Base-by-base conservation (phyloP, 192 early-diverging fungal species). In the Dissophora globulifera region DNA sequence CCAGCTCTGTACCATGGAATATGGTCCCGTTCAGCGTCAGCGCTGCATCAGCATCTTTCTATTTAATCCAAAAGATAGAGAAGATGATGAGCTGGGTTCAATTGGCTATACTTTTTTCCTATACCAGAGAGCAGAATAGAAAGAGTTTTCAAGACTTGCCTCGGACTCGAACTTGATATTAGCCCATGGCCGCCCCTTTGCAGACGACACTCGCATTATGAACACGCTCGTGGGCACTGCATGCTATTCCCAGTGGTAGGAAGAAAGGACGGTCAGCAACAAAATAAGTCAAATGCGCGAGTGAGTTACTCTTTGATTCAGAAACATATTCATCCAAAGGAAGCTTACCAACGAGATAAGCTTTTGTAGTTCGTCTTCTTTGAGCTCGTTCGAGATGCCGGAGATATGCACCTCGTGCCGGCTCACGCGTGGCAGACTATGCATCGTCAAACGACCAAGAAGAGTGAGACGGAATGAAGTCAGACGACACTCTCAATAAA, bases 101-200 rank as follows among this genome's bases (percentile, higher is more conserved):
- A 29, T 19, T 25, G 16, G n/a, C 19, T 17, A 42, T 30, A 22
- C n/a, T n/a, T n/a, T n/a, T n/a, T n/a, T n/a, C n/a, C n/a, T n/a
- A n/a, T n/a, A n/a, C n/a, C n/a, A n/a, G n/a, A n/a, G n/a, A n/a
- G 25, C 46, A 47, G 46, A 13, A 20, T 13, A 20, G 35, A 38
- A 13, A 9, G 35, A 6, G 13, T 38, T 13, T 6, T 38, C 35
- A 4, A 16, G n/a, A 19, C 6, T 45, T 50, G 58, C 69, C 62
- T 75, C 71, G 4, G 50, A 27, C 2, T 59, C 56, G 48, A 75
- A 75, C 41, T 75, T 75, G 62, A 75, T 12, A 33, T 66, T 66
- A 3, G 71, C 71, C 71, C 71, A 75, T 7, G 49, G 23, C 2
- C 26, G 38, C 17, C 62, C 57, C 12, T 53, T 48, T 7, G 19